Evolutionary conservation across 2,329 filamentous ascomycete species (phyloP).

Genomic region (Westerdykella aurantiaca): DNA sequence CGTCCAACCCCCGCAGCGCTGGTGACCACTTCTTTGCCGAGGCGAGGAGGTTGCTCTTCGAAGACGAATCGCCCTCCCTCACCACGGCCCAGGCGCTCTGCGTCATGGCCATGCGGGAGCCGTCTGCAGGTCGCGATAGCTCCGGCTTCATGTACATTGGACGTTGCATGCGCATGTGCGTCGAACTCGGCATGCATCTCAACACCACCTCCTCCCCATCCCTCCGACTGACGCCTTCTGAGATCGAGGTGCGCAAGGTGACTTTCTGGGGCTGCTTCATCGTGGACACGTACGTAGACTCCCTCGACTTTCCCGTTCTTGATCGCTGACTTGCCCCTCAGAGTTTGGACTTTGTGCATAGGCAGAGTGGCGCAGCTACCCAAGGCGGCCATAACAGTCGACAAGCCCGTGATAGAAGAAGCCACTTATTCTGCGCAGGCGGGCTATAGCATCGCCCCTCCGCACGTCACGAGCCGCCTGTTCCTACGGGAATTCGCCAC

Average conservation of each 20-base stretch:
- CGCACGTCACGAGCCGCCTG: constrained; percentile 23
- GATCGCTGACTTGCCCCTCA: constrained; percentile 12
- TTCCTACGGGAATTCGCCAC: constrained; percentile 56
- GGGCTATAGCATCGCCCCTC: constrained; percentile 12
- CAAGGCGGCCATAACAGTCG: constrained; percentile 44
- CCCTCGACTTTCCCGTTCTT: background rate
- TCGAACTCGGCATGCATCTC: constrained; percentile 65
- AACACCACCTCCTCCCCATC: constrained; percentile 29
- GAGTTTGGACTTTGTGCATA: constrained; percentile 42
- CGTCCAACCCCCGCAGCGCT: constrained; percentile 57
- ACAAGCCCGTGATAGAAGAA: constrained; percentile 52
- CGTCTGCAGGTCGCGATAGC: constrained; percentile 65
- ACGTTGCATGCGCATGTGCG: constrained; percentile 64
- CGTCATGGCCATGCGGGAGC: constrained; percentile 70
- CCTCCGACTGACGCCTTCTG: constrained; percentile 33
- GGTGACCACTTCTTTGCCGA: constrained; percentile 73
- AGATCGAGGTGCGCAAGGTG: constrained; percentile 46
- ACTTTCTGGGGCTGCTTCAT: constrained; percentile 52
- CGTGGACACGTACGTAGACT: constrained; percentile 41
- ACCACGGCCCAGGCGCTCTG: constrained; percentile 70
- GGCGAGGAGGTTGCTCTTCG: constrained; percentile 54
- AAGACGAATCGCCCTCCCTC: constrained; percentile 54
- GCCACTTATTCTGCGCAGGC: constrained; percentile 41
- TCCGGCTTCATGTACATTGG: constrained; percentile 68
- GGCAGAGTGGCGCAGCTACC: constrained; percentile 46